These are phyloP conservation scores for Stylonectria norvegica DNA, from an alignment of 2,329 filamentous ascomycete species.

Conservation along the genomic window DNA sequence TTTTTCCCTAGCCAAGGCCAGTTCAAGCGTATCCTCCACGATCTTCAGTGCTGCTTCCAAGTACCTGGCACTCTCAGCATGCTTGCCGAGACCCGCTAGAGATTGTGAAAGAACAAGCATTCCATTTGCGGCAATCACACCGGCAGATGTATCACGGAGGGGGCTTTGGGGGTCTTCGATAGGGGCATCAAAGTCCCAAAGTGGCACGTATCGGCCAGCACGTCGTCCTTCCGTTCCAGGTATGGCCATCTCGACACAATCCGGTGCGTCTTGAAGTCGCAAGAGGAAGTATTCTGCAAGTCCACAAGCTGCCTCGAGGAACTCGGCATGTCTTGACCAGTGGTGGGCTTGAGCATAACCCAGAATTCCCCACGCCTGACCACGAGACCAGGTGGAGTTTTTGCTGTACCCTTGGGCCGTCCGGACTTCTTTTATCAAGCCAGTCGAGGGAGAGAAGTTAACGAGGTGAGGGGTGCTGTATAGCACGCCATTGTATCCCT, in stretches of 20 bases:
- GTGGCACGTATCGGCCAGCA: constrained; percentile 30
- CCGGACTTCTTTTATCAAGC: constrained; percentile 40
- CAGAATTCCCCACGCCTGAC: constrained; percentile 50
- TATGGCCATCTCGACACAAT: constrained; percentile 29
- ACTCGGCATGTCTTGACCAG: constrained; percentile 44
- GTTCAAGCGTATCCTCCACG: constrained; percentile 28
- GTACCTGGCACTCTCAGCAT: constrained; percentile 21
- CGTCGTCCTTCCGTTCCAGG: too few species aligned
- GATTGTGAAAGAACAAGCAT: constrained; percentile 38
- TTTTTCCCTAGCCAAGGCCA: constrained; percentile 28
- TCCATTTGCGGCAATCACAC: constrained; percentile 41
- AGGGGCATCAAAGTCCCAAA: constrained; percentile 41
- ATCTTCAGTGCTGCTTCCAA: constrained; percentile 28
- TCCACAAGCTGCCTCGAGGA: constrained; percentile 42
- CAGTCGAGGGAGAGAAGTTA: constrained; percentile 45
- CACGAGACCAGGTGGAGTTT: constrained; percentile 48
- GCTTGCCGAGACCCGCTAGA: constrained; percentile 17
- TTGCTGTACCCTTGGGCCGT: constrained; percentile 48
- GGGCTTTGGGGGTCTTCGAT: constrained; percentile 26
- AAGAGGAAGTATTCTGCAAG: constrained; percentile 49
- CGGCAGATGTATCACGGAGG: constrained; percentile 36
- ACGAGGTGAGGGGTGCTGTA: constrained; percentile 39
- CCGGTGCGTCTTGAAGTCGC: constrained; percentile 35
- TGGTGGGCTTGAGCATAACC: constrained; percentile 48
- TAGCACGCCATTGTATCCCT: background rate